Conservation (phyloP, 2,329 filamentous ascomycete species). For the Helotiales sp. region DNA sequence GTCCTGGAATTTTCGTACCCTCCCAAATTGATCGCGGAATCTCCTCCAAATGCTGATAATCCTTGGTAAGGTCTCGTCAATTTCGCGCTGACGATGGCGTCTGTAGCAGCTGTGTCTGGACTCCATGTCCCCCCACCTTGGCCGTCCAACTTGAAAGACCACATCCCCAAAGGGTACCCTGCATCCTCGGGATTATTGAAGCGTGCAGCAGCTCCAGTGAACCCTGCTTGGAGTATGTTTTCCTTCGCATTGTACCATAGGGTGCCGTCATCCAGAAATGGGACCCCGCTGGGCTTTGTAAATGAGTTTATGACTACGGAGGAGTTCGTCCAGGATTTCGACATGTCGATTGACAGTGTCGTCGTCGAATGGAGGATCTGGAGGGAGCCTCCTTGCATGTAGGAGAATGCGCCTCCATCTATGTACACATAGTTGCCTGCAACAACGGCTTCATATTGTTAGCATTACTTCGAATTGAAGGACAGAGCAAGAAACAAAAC, state of each 20-base stretch:
- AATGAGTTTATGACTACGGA: slow-evolving; percentile 22
- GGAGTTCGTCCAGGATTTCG: slow-evolving; percentile 26
- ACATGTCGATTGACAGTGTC: slow-evolving; percentile 27
- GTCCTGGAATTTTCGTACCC: slow-evolving; percentile 15
- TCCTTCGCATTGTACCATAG: slow-evolving; percentile 17
- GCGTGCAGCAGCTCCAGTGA: slow-evolving; percentile 15
- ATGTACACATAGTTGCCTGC: slow-evolving; percentile 29
- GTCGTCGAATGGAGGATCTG: slow-evolving; percentile 13
- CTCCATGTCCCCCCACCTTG: slow-evolving; percentile 22
- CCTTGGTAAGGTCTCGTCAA: slow-evolving; percentile 19
- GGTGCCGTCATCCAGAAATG: slow-evolving; percentile 13
- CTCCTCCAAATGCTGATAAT: slow-evolving; percentile 17
- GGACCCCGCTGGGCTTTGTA: slow-evolving; percentile 14
- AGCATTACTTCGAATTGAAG: neutral
- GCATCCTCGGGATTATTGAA: slow-evolving; percentile 17
- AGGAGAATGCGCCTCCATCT: slow-evolving; percentile 27
- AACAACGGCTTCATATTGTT: slow-evolving; percentile 22
- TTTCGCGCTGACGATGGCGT: slow-evolving; percentile 2
- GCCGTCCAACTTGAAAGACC: slow-evolving; percentile 16
- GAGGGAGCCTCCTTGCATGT: slow-evolving; percentile 4
- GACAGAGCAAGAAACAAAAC: neutral
- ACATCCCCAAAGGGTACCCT: slow-evolving; percentile 14
- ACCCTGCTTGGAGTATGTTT: slow-evolving; percentile 9
- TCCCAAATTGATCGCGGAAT: slow-evolving; percentile 11
- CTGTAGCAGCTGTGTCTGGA: neutral